phyloP scores from a whole-genome alignment of 352 stramenopile species.

The Phytopythium aichiense region DNA sequence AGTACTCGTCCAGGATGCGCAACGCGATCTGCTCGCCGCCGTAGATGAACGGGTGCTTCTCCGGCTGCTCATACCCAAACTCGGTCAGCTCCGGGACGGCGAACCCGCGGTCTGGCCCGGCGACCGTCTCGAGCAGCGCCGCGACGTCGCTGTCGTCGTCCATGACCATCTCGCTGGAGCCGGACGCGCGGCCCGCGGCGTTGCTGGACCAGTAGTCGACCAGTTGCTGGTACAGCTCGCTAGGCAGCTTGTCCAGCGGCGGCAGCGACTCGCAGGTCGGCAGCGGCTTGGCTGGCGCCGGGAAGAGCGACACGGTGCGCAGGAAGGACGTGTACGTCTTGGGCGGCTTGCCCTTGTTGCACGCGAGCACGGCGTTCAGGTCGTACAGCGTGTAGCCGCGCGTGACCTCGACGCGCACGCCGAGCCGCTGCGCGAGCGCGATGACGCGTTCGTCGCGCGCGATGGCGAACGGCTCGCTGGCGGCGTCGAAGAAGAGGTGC shows the following conservation, averaged over 20 bases:
- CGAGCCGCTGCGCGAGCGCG: slow-evolving; percentile 34
- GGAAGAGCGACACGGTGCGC: slow-evolving; percentile 43
- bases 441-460: slow-evolving; percentile 70
- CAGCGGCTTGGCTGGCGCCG: slow-evolving; percentile 43
- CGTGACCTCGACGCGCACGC: slow-evolving; percentile 74
- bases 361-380: slow-evolving; percentile 53
- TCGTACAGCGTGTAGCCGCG: slow-evolving; percentile 71
- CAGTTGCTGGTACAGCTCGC: slow-evolving; percentile 59
- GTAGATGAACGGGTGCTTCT: slow-evolving; percentile 70
- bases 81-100: slow-evolving; percentile 58
- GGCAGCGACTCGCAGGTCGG: slow-evolving; percentile 41
- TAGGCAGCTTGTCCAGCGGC: slow-evolving; percentile 30
- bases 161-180: slow-evolving; percentile 13
- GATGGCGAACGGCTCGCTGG: slow-evolving; percentile 90
- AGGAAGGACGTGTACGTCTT: slow-evolving; percentile 82
- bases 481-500: slow-evolving; percentile 89
- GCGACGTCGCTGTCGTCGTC: slow-evolving; percentile 12
- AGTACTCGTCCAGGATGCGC: slow-evolving; percentile 63
- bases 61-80: slow-evolving; percentile 52
- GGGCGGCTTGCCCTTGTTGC: slow-evolving; percentile 45
- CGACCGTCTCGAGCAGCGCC: slow-evolving; percentile 36
- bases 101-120: slow-evolving; percentile 56
- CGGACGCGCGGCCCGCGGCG: background rate
- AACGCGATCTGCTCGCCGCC: slow-evolving; percentile 65
- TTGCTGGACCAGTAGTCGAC: slow-evolving; percentile 38